These are phyloP conservation scores for Serpula lacrymans DNA, from an alignment of 768 basidiomycete species.

Conservation along the genomic window DNA sequence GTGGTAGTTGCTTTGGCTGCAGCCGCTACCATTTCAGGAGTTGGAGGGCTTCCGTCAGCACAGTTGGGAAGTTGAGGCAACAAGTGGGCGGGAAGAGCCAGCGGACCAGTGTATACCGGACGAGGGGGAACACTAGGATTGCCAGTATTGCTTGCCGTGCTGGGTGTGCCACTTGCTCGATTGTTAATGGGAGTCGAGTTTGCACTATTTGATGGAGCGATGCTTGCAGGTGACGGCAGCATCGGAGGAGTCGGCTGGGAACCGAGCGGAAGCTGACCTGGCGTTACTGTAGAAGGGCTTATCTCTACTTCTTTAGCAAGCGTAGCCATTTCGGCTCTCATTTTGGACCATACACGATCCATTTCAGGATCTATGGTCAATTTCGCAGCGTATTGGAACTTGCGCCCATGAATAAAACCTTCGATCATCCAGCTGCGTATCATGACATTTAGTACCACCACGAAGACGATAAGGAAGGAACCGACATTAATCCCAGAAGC, in stretches of 20 bases:
- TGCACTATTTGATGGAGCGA: conserved; percentile 62
- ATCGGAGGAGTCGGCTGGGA: conserved; percentile 58
- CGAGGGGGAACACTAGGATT: conserved; percentile 20
- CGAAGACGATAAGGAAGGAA: conserved; percentile 15
- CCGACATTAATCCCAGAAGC: conserved; percentile 81
- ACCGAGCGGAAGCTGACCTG: conserved; percentile 19
- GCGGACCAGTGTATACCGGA: conserved; percentile 24
- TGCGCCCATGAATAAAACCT: conserved; percentile 62
- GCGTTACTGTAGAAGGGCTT: conserved; percentile 22
- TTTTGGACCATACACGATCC: conserved; percentile 31
- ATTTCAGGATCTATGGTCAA: conserved; percentile 29
- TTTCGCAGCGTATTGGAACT: conserved; percentile 38
- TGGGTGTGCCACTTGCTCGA: conserved; percentile 55
- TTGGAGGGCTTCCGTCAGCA: conserved; percentile 26
- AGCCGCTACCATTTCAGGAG: conserved; percentile 24
- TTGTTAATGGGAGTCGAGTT: conserved; percentile 71
- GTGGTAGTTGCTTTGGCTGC: conserved; percentile 28
- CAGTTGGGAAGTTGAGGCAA: conserved; percentile 24
- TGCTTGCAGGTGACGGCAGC: conserved; percentile 78
- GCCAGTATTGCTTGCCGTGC: conserved; percentile 27
- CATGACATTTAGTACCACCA: conserved; percentile 21
- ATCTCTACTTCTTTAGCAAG: conserved; percentile 33
- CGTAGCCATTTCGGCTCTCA: conserved; percentile 28
- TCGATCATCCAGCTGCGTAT: conserved; percentile 71
- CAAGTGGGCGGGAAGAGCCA: conserved; percentile 40